Percentiles rank a stretch among this genome's conserved stretches.
phyloP scores from a whole-genome alignment of 2,329 filamentous ascomycete species.

The Aspergillus aculeatinus region DNA sequence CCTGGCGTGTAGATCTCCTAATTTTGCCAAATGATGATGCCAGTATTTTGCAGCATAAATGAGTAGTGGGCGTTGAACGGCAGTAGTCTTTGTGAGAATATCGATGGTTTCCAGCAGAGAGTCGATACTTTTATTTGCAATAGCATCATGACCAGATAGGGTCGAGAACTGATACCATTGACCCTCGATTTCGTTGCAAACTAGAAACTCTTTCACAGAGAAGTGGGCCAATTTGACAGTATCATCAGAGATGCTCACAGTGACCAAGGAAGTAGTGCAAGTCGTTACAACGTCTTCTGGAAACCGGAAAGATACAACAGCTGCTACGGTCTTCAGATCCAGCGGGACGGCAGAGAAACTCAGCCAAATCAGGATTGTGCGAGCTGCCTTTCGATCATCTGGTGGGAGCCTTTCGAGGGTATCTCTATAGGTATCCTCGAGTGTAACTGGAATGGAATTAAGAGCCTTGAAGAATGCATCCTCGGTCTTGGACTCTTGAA shows the following conservation, averaged over 20 bases:
- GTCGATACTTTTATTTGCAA: neutral
- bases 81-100: neutral
- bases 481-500: neutral
- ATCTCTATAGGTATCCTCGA: conserved; percentile 2
- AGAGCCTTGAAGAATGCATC: neutral
- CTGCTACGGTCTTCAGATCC: neutral
- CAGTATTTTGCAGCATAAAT: neutral
- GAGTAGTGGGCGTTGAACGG: neutral
- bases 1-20: neutral
- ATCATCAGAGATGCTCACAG: neutral
- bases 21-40: neutral
- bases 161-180: conserved; percentile 2
- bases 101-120: neutral
- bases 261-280: conserved; percentile 3
- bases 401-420: neutral
- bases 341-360: neutral
- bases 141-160: neutral
- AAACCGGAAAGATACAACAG: neutral
- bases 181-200: neutral
- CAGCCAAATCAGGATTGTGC: conserved; percentile 1
- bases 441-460: neutral
- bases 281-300: neutral
- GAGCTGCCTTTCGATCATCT: neutral
- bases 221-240: conserved; percentile 6
- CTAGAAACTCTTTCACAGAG: conserved; percentile 8